Conservation (phyloP, 805 yeast species). For the Jamesozyma lodderae region DNA sequence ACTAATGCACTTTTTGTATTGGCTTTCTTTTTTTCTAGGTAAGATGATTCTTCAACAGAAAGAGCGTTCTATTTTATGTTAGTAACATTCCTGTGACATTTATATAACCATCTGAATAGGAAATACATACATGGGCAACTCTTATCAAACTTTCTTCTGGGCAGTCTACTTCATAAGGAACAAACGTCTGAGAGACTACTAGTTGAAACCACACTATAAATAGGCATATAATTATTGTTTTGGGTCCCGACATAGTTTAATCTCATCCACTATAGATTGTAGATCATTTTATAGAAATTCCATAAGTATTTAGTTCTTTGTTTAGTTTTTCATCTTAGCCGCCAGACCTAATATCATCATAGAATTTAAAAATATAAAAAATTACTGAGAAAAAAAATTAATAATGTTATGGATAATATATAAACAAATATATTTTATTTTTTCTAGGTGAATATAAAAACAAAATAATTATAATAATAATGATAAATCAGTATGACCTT, state of each 20-base stretch:
- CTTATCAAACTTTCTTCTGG: constrained; percentile 20
- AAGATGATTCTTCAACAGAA: constrained; percentile 13
- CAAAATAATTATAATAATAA: neutral
- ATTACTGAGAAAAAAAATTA: neutral
- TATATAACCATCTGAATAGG: neutral
- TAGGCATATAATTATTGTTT: too few relatives aligned
- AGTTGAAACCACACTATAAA: too few relatives aligned
- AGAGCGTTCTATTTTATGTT: constrained; percentile 4
- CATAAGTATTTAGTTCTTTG: neutral
- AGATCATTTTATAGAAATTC: neutral
- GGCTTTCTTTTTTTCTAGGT: constrained; percentile 22
- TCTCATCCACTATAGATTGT: too few relatives aligned
- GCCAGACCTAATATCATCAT: neutral
- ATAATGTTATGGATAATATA: too few relatives aligned
- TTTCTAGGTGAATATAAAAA: neutral
- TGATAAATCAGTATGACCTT: neutral
- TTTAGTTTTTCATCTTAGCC: neutral
- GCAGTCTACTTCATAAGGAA: constrained; percentile 20
- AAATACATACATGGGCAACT: constrained; percentile 12
- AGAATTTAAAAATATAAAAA: neutral
- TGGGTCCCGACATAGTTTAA: too few relatives aligned
- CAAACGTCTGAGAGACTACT: constrained; percentile 10
- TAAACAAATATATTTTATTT: neutral
- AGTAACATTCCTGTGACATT: neutral
- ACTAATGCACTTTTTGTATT: constrained; percentile 27